Percentiles rank a stretch among this genome's conserved stretches.
Evolutionary conservation across 163 green algal genomes (phyloP).

Genomic region (Prototheca wickerhamii): DNA sequence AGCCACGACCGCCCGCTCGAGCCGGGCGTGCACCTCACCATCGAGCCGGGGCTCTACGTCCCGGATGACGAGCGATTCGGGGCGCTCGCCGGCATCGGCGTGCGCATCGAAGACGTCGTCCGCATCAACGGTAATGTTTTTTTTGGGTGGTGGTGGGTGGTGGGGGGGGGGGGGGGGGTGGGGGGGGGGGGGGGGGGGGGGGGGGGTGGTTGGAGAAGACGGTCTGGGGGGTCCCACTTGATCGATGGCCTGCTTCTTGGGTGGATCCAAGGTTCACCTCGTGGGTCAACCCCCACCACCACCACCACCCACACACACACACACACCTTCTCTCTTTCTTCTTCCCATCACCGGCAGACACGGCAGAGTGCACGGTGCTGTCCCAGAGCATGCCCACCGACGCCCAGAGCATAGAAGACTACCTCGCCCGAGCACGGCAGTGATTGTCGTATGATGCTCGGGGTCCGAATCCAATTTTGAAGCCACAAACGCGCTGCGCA

Average conservation of each 20-base stretch:
- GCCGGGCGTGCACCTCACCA: constrained; percentile 60
- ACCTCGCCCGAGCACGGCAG: not conserved
- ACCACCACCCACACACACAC: too few relatives aligned
- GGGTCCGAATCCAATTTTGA: too few relatives aligned
- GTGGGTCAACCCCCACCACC: too few relatives aligned
- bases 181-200: not conserved
- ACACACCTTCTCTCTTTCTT: not conserved
- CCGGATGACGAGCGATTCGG: constrained; percentile 47
- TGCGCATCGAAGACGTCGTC: constrained; percentile 88
- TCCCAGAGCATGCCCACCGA: not conserved
- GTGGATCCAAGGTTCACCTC: too few relatives aligned
- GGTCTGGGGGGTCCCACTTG: too few relatives aligned
- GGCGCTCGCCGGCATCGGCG: constrained; percentile 47
- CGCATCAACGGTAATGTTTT: constrained; percentile 37
- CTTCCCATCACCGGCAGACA: too few relatives aligned
- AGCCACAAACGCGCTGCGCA: too few relatives aligned
- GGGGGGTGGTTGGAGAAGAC: not conserved
- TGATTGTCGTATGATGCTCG: too few relatives aligned
- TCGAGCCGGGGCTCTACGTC: constrained; percentile 87
- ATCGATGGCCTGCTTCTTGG: too few relatives aligned
- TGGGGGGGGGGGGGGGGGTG: not conserved
- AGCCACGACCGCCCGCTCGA: constrained; percentile 47
- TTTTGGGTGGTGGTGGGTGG: too few relatives aligned
- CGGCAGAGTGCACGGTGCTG: not conserved
- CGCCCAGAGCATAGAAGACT: not conserved